A percentile compares a stretch with the other conserved stretches of the same genome.
Evolutionary conservation across 1,284 basidiomycete genomes (phyloP).

Genomic region (Apiotrichum siamense): DNA sequence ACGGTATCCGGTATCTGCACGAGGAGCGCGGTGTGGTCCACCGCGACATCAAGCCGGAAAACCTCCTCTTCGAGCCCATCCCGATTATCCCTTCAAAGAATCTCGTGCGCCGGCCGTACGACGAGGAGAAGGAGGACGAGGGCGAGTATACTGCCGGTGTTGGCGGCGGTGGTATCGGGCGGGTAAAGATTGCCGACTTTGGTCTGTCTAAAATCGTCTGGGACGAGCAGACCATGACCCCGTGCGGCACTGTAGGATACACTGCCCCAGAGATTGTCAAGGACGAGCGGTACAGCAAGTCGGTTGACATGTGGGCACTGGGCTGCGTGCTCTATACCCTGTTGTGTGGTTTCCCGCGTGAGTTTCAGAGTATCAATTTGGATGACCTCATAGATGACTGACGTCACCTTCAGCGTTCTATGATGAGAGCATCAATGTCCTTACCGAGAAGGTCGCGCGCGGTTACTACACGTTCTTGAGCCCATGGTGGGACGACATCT

Average conservation of each 20-base stretch:
- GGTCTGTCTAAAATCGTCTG: constrained; percentile 97
- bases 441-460: constrained; percentile 96
- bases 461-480: constrained; percentile 98
- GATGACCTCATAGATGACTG: constrained; percentile 1
- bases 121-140: constrained; percentile 98
- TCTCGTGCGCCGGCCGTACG: constrained; percentile 75
- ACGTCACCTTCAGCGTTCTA: constrained; percentile 77
- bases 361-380: constrained; percentile 13
- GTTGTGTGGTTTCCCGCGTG: constrained; percentile 90
- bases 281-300: constrained; percentile 96
- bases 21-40: constrained; percentile 91
- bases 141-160: constrained; percentile 87
- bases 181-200: constrained; percentile 98
- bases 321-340: constrained; percentile 98
- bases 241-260: constrained; percentile 98
- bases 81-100: constrained; percentile 83
- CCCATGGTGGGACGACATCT: constrained; percentile 99
- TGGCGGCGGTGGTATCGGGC: constrained; percentile 94
- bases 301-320: constrained; percentile 99
- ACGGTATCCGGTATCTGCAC: constrained; percentile 92
- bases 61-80: constrained; percentile 89
- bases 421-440: constrained; percentile 95
- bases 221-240: constrained; percentile 99
- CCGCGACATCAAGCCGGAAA: constrained; percentile 94
- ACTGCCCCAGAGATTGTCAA: constrained; percentile 99